Conservation (phyloP, 352 stramenopile genomes). For the Pythium periplocum region DNA sequence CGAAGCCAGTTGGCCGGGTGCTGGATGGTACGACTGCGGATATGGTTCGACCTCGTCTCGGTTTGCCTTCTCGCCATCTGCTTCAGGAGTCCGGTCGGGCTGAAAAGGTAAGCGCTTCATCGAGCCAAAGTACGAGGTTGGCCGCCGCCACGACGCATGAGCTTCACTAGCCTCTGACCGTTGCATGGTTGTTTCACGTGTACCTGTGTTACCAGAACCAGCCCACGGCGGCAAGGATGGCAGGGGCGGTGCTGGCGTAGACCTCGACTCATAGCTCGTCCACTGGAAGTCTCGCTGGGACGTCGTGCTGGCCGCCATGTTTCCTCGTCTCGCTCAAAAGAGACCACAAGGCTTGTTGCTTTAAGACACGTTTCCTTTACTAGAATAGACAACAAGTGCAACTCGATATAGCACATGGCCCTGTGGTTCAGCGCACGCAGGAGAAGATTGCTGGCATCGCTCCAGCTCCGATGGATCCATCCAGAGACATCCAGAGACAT, state of each 20-base stretch:
- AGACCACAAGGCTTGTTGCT: too few species aligned
- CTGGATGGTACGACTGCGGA: not conserved
- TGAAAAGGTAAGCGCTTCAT: slow-evolving; percentile 30
- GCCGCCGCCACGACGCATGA: slow-evolving; percentile 28
- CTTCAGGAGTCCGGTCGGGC: too few species aligned
- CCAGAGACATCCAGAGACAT: too few species aligned
- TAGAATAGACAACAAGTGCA: too few species aligned
- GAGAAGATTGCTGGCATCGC: too few species aligned
- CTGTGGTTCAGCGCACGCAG: too few species aligned
- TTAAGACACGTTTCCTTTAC: too few species aligned
- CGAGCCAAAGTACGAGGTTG: slow-evolving; percentile 46
- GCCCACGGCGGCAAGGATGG: slow-evolving; percentile 51
- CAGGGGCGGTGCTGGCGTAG: slow-evolving; percentile 22
- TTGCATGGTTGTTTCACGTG: slow-evolving; percentile 1
- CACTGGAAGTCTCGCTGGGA: slow-evolving; percentile 23
- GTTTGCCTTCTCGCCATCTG: not conserved
- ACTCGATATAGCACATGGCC: too few species aligned
- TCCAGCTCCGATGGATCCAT: too few species aligned
- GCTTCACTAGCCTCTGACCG: not conserved
- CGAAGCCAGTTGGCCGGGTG: not conserved
- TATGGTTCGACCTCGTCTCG: slow-evolving; percentile 10
- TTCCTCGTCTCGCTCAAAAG: too few species aligned
- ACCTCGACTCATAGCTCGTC: slow-evolving; percentile 23
- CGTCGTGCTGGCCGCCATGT: slow-evolving; percentile 24
- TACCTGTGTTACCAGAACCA: not conserved